Evolutionary conservation across 106 monocot genomes (phyloP).

Genomic region (Platanthera zijinensis): DNA sequence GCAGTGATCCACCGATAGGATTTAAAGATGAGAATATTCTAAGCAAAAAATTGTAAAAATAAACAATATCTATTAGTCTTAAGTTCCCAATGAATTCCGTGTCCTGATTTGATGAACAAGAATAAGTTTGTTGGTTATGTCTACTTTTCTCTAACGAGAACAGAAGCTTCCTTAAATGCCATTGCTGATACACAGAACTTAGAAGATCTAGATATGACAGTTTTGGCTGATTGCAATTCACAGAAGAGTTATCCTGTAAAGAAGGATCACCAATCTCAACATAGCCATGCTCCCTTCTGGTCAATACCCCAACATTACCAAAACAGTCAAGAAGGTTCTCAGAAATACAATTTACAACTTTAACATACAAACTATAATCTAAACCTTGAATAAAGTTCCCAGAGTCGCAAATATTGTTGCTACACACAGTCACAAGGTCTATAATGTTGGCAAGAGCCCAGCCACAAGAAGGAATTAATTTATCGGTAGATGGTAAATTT

Average conservation of each 20-base stretch:
- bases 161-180: slow-evolving; percentile 71
- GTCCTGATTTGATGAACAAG: slow-evolving; percentile 11
- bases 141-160: slow-evolving; percentile 17
- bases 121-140: slow-evolving; percentile 5
- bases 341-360: slow-evolving; percentile 47
- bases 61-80: slow-evolving; percentile 37
- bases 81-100: slow-evolving; percentile 13
- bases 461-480: slow-evolving; percentile 42
- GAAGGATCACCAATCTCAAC: slow-evolving; percentile 11
- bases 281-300: slow-evolving; percentile 12
- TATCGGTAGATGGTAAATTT: slow-evolving; percentile 11
- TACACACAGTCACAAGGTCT: slow-evolving; percentile 43
- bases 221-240: slow-evolving; percentile 8
- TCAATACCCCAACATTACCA: slow-evolving; percentile 22
- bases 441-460: slow-evolving; percentile 82
- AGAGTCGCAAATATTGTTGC: slow-evolving; percentile 20
- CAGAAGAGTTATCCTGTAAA: slow-evolving; percentile 6
- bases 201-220: slow-evolving; percentile 46
- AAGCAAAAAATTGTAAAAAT: slow-evolving; percentile 69
- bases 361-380: slow-evolving; percentile 52
- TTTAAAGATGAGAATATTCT: slow-evolving; percentile 55
- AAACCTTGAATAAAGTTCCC: slow-evolving; percentile 45
- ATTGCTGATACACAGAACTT: slow-evolving; percentile 78
- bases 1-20: slow-evolving; percentile 48
- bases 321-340: slow-evolving; percentile 47